Evolutionary conservation across 192 early-diverging fungal species (phyloP).

Genomic region (Coemansia sp.): DNA sequence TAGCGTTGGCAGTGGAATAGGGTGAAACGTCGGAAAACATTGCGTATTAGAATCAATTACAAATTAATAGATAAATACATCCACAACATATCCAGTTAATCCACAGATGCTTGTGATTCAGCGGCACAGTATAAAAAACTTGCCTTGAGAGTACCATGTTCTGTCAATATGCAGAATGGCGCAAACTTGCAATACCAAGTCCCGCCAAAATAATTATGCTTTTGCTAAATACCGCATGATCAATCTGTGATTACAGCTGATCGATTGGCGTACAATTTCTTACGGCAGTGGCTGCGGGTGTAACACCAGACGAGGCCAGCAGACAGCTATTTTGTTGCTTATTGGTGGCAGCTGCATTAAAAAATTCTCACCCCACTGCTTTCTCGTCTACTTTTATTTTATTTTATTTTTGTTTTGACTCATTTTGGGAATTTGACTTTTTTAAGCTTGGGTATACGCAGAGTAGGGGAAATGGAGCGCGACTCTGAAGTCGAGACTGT

Average conservation of each 20-base stretch:
- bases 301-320: not conserved
- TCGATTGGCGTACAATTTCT: not conserved
- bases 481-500: constrained; percentile 48
- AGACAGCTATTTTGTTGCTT: not conserved
- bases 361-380: not conserved
- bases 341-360: not conserved
- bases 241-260: not conserved
- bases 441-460: constrained; percentile 4
- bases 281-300: not conserved
- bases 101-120: no score
- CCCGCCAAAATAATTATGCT: no score
- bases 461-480: constrained; percentile 36
- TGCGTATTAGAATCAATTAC: no score
- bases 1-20: no score
- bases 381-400: not conserved
- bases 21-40: no score
- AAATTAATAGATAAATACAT: no score
- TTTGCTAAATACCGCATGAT: no score
- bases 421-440: constrained; percentile 2
- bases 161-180: no score
- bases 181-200: no score
- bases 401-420: constrained; percentile 1
- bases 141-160: no score
- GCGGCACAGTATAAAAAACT: no score
- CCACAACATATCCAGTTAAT: no score